Base-by-base conservation (phyloP, 352 stramenopile species). In the Pythium aquatile region DNA sequence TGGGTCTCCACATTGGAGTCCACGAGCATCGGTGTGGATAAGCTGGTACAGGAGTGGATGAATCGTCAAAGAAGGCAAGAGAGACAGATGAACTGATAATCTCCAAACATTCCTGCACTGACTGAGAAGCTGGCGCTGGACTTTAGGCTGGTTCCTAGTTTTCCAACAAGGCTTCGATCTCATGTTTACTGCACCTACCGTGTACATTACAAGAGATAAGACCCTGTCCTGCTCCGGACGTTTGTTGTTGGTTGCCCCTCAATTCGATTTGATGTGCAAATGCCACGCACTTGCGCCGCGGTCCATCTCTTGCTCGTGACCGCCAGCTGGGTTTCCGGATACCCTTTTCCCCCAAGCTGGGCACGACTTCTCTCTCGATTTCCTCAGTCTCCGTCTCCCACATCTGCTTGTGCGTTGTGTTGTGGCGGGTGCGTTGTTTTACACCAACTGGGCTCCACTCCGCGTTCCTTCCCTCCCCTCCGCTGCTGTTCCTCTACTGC, bases 401-500 rank as follows among this genome's bases (percentile, higher is more conserved):
- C 32, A 42, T n/a, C 37, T 42, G 37, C 10, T 42, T 4, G 10
- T 2, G 37, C 17, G 37, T 42, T 17, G 37, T 42, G 37, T 42
- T 13, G 37, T 42, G 37, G 37, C 53, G 14, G 28, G 16, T 54
- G 55, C 55, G 55, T 62, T 62, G 55, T 62, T 62, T 62, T 62
- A 62, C 55, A 62, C 42, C 4, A 16, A 40, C 6, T 5, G 26
- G 29, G 6, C 55, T 40, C 37, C 37, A 8, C 14, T 33, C 39
- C 55, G 26, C 33, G 20, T 26, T 60, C 28, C 54, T 39, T n/a
- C 48, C 33, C 54, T 13, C 14, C 4, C 10, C 54, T 52, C 17
- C 17, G 26, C 54, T 20, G 3, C 20, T 24, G 33, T 20, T 13
- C 13, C 33, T 39, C 33, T 39, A 8, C 33, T 39, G 33, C 33